Evolutionary conservation across 2,329 filamentous ascomycete species (phyloP), one percentile per base, ranked within the genome.

Genomic region (Ceratocystis eucalypticola): DNA sequence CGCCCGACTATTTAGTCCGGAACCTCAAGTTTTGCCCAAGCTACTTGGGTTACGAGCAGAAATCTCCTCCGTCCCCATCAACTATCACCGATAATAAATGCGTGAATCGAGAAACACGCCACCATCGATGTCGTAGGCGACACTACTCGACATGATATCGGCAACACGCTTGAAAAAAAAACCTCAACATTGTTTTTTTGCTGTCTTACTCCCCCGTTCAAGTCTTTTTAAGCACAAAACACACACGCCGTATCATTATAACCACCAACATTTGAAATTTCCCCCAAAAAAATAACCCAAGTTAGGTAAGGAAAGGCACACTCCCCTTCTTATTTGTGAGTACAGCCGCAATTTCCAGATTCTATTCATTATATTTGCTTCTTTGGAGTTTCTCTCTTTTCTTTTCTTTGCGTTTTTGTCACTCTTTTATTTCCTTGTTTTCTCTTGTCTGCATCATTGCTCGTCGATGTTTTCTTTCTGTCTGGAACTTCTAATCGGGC

Each of bases 281-380:
- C 3, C 10, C 61, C 20, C 48, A 41, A 45, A 44, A 41, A 61
- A 33, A 57, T 6, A 30, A 30, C 4, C 30, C 28, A 59, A 59
- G 55, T 59, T 48, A 28, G 41, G 41, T 48, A 33, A 28, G 37
- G 33, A 62, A 46, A 46, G 20, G 61, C 33, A 46, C n/a, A 28
- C 65, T 61, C 61, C 41, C 28, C 62, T 50, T 45, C n/a, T 48
- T 59, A 22, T 46, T 30, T 30, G 55, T 57, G 62, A 53, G 50
- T 41, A 45, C 62, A 28, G 48, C 22, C 30, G 25, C n/a, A 37
- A 45, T 45, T 50, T 65, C 33, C 28, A 44, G 25, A 15, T 45
- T 64, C 37, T 53, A 25, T 45, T 62, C 15, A 65, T 55, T 61
- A 22, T 15, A 53, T 53, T 61, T 44, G 62, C 45, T 46, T 46